Base-by-base conservation (phyloP, 495 filamentous ascomycete genomes). In the Aeminium ludgeri region DNA sequence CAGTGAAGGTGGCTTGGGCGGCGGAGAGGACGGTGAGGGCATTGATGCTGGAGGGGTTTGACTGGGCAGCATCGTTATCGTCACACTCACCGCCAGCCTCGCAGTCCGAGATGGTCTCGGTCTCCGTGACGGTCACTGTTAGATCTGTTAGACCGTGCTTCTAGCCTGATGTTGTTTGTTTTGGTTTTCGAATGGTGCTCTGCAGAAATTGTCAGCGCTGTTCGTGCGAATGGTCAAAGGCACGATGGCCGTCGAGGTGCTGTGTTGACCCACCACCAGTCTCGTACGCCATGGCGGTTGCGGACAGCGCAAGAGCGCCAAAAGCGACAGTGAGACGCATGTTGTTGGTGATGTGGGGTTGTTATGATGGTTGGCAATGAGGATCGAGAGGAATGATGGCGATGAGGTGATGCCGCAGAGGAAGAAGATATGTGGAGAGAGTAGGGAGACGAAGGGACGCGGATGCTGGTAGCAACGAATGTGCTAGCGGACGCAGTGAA, bases 21-120 rank as follows among this genome's bases (percentile, higher is more conserved):
- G 25, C 12, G 12, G 38, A 28, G 25, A 40, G 38, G 38, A 40
- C 17, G 12, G 7, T 30, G 25, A 40, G 38, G 38, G 29, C 38
- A 40, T 40, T 40, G 38, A 13, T 40, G 38, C 38, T 40, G 25
- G 27, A 27, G 12, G 38, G 23, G 27, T 10, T 40, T 40, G 38
- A 40, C 27, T 19, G 28, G 25, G 38, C 25, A 40, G 38, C 38
- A 40, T 18, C 17, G 29, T 25, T 25, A 31, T 18, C 17, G 29
- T 25, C 13, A 15, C 38, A 40, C 38, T 30, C 28, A 40, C 38
- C 38, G 17, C 11, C 25, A n/a, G 12, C 36, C 19, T 11, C 20
- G 23, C 36, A 27, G 17, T 27, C 10, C 10, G 36, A 25, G 23
- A 25, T 25, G 23, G 23, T 25, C 23, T 25, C 8, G 8, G 38